Evolutionary conservation across 139 green algal species (phyloP), one percentile per base, ranked within the genome.

Genomic region (Protoeuglena noctilucae): DNA sequence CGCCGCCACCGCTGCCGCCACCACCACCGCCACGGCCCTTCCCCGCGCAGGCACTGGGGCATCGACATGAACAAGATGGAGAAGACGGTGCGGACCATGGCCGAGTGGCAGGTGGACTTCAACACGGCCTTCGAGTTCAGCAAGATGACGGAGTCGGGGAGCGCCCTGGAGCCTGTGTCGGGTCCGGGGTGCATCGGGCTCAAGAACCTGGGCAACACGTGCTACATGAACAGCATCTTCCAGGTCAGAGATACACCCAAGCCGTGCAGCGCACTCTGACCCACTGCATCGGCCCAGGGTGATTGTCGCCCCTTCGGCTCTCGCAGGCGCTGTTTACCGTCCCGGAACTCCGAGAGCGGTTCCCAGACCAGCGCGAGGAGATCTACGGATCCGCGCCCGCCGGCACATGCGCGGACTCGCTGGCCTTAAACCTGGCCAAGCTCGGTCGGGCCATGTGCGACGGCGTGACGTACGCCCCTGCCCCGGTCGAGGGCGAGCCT

Each of bases 21-120:
- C n/a, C n/a, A n/a, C n/a, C n/a, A n/a, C n/a, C n/a, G n/a, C n/a
- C n/a, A n/a, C n/a, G n/a, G n/a, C n/a, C n/a, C n/a, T n/a, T n/a
- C n/a, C n/a, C n/a, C n/a, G n/a, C n/a, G n/a, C n/a, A n/a, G 70
- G 21, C 84, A 96, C 68, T 99, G 93, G 83, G 92, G 92, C 57
- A 99, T 99, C 70, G 84, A 97, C 75, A 92, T 97, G 73, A 75
- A 88, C 18, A 57, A 85, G 65, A 92, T 96, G 81, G 71, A 93
- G 64, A 97, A 97, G 80, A 95, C 83, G 2, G 89, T 94, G 53
- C 92, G 94, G 75, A 94, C 74, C 3, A 96, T 95, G 79, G 74
- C 88, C 3, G 92, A 99, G 78, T 56, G n/a, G 9, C 63, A 80
- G 61, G 69, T 86, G 23, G 79, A 94, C 45, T 64, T 83, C 28